Evolutionary conservation across 345 rosid genomes (phyloP).

Genomic region (Dipteronia sinensis): DNA sequence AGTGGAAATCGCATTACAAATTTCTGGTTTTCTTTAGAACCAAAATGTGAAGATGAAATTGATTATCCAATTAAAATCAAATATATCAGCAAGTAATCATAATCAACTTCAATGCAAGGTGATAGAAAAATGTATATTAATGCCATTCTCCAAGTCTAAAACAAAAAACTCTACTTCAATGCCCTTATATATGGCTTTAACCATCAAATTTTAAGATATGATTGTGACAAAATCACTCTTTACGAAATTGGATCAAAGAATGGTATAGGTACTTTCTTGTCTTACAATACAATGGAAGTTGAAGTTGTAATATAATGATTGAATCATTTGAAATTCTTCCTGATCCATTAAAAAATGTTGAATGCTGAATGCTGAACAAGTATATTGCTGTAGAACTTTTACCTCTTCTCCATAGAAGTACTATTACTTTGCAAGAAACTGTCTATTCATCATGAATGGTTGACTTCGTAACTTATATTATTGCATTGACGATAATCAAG

Average conservation of each 20-base stretch:
- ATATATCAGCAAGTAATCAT: background rate
- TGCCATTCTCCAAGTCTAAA: background rate
- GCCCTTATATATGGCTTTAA: background rate
- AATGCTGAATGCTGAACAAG: constrained; percentile 10
- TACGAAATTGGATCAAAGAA: background rate
- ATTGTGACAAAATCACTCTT: background rate
- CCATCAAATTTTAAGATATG: background rate
- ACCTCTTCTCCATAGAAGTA: background rate
- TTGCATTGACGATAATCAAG: constrained; percentile 42
- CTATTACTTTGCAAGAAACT: background rate
- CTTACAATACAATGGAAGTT: background rate
- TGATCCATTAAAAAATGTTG: background rate
- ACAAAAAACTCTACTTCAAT: background rate
- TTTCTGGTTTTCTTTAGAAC: background rate
- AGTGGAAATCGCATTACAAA: background rate
- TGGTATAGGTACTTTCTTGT: background rate
- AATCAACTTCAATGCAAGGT: background rate
- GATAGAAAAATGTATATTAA: background rate
- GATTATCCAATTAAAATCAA: background rate
- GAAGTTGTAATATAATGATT: background rate
- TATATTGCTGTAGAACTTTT: background rate
- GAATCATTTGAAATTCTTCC: background rate
- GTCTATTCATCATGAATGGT: background rate
- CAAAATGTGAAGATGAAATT: background rate
- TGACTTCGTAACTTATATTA: constrained; percentile 23